These are phyloP conservation scores for Aureobasidium lini DNA, from an alignment of 2,329 filamentous ascomycete species.

Conservation along the genomic window DNA sequence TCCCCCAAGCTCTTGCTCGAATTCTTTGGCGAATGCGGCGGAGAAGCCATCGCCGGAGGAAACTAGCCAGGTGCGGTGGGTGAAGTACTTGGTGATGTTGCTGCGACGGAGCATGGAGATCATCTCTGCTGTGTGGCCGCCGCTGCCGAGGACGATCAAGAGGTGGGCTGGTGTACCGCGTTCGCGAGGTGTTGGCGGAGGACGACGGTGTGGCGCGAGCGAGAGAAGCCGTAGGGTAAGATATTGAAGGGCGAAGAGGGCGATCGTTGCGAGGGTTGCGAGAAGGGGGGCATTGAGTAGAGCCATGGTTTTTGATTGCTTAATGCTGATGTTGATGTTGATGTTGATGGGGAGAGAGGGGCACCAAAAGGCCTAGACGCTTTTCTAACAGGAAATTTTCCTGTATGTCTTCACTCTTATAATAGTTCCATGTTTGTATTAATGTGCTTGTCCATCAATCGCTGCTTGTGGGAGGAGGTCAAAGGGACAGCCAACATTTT, in stretches of 20 bases:
- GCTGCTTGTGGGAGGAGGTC: not conserved
- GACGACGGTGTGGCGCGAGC: slow-evolving; percentile 27
- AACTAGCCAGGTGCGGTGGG: slow-evolving; percentile 72
- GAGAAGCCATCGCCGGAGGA: slow-evolving; percentile 71
- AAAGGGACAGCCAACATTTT: not conserved
- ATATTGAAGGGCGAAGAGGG: slow-evolving; percentile 28
- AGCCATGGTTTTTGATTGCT: not conserved
- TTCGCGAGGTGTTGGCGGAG: slow-evolving; percentile 21
- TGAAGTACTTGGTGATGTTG: slow-evolving; percentile 35
- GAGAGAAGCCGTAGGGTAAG: slow-evolving; percentile 34
- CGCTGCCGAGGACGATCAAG: slow-evolving; percentile 79
- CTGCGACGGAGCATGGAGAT: slow-evolving; percentile 67
- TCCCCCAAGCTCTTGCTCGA: slow-evolving; percentile 44
- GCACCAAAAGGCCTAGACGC: no score
- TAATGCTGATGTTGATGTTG: not conserved
- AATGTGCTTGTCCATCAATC: not conserved
- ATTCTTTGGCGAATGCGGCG: slow-evolving; percentile 52
- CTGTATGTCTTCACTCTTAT: not conserved
- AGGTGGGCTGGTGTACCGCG: slow-evolving; percentile 48
- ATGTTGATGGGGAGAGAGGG: not conserved
- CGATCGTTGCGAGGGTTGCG: slow-evolving; percentile 26
- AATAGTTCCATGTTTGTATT: not conserved
- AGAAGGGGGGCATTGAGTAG: slow-evolving; percentile 14
- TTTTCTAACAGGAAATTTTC: not conserved
- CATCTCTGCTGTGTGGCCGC: slow-evolving; percentile 94